Evolutionary conservation across 179 eudicot genomes (phyloP).

Genomic region (Nepenthes alata): DNA sequence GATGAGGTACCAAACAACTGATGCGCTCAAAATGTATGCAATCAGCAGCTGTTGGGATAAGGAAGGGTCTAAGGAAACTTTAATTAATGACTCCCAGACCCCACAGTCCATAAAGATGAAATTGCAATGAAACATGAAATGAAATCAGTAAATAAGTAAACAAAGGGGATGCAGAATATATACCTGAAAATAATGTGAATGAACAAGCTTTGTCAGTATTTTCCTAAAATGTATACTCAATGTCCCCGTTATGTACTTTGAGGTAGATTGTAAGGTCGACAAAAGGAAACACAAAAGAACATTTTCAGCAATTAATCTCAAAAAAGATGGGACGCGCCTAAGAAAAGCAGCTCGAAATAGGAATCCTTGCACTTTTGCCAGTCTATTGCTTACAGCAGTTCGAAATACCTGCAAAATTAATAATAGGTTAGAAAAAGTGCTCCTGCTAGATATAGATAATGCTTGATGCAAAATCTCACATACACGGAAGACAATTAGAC

Average conservation of each 20-base stretch:
- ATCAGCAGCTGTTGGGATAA: too few species aligned
- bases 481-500: too few species aligned
- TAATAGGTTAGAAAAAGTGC: not conserved
- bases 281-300: conserved; percentile 74
- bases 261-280: conserved; percentile 77
- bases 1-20: too few species aligned
- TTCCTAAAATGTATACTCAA: conserved; percentile 80
- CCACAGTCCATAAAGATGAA: not conserved
- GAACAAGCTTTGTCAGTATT: conserved; percentile 85
- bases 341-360: conserved; percentile 97
- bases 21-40: too few species aligned
- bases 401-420: conserved; percentile 62
- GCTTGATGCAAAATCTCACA: too few species aligned
- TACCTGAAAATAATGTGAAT: conserved; percentile 94
- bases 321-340: conserved; percentile 77
- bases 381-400: conserved; percentile 86
- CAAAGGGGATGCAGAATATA: conserved; percentile 1
- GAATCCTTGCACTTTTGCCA: conserved; percentile 97
- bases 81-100: too few species aligned
- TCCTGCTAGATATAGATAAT: not conserved
- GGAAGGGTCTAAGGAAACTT: too few species aligned
- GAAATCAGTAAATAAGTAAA: not conserved
- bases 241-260: conserved; percentile 91
- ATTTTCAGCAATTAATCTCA: conserved; percentile 84
- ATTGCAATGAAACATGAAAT: not conserved